Base-by-base conservation (phyloP, 768 basidiomycete species). In the Russula sp. region DNA sequence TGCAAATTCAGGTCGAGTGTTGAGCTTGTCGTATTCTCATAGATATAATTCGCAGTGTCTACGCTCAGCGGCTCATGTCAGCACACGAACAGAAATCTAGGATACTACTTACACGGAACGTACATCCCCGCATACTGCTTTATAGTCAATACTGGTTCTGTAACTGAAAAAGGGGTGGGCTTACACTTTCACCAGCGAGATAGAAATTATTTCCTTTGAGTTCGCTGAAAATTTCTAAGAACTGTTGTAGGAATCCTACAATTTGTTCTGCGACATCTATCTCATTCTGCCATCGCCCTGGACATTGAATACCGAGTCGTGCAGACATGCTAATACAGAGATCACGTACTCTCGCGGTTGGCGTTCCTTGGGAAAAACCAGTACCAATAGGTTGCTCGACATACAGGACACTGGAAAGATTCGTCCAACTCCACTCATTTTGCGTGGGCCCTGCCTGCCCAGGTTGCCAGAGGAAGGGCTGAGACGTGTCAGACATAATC, bases 301-400 rank as follows among this genome's bases (percentile, higher is more conserved):
- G 18, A 0, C 2, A 26, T 20, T 49, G 40, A 57, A 28, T 24
- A 30, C 28, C 40, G 30, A 20, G 14, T 34, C 14, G 24, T 32
- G 18, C 20, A 2, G 28, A 18, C 14, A 50, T 13, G 26, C 13
- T 13, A 44, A 22, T 2, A 32, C n/a, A 2, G 36, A 18, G 28
- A 32, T 61, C 4, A 2, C 72, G 40, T 62, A 78, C 77, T 50
- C 60, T 64, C 44, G 85, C 84, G 62, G 85, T 83, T 0, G 89
- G 88, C 16, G 65, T 76, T 20, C 89, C 89, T 64, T 87, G 86
- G 2, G 87, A 87, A 72, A 85, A 91, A 0, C 89, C 89, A 5
- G 89, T 90, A 5, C 89, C 89, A 34, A 91, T 84, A 3, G 89
- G 89, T 67, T 90, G 90, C 67, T 92, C 90, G 13, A 91, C 82